phyloP scores from a whole-genome alignment of 2,329 filamentous ascomycete genomes.

The Pseudogymnoascus sp. region DNA sequence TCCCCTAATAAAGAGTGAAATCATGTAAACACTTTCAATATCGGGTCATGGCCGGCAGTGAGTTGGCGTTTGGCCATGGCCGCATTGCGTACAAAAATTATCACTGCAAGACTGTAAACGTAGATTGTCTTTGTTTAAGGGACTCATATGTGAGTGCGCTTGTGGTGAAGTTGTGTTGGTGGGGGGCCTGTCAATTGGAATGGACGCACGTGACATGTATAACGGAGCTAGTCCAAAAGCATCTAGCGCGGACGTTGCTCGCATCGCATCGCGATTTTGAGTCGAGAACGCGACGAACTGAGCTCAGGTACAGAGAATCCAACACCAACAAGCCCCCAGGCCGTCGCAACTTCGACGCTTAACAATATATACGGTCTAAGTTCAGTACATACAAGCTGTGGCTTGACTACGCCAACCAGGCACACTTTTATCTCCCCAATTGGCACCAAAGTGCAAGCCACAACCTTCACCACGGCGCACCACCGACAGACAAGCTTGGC shows the following conservation, averaged over 20 bases:
- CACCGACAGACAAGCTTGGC: not conserved
- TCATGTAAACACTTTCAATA: not conserved
- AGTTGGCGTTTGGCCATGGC: not conserved
- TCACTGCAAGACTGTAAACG: not conserved
- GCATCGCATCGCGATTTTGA: slow-evolving; percentile 11
- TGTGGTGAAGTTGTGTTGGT: not conserved
- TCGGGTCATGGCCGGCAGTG: not conserved
- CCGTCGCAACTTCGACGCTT: not conserved
- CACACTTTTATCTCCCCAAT: not conserved
- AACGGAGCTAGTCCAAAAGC: not conserved
- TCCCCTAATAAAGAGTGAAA: not conserved
- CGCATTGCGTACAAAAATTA: not conserved
- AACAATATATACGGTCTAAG: not conserved
- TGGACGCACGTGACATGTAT: not conserved
- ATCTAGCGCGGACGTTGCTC: not conserved
- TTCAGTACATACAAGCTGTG: not conserved
- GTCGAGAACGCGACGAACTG: slow-evolving; percentile 6
- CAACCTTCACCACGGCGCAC: not conserved
- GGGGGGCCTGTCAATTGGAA: not conserved
- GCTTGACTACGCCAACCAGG: not conserved
- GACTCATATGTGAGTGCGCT: not conserved
- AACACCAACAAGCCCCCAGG: not conserved
- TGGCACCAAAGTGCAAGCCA: not conserved
- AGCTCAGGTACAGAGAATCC: not conserved
- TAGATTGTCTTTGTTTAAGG: not conserved